Evolutionary conservation across 2,329 filamentous ascomycete genomes (phyloP).

Genomic region (Alternaria ventricosa): DNA sequence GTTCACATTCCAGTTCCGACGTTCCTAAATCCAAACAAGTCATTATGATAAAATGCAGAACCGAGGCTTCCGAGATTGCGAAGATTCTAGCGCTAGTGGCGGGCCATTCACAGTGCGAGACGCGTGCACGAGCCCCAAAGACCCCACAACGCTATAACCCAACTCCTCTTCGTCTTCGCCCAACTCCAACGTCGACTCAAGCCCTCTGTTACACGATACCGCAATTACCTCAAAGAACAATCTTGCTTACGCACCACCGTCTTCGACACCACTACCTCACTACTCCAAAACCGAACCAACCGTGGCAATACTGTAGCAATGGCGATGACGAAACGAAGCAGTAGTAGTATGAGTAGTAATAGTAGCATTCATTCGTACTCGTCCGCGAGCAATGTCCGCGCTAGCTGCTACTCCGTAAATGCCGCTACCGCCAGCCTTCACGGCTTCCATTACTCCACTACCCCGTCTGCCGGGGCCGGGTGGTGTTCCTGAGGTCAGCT

Average conservation of each 20-base stretch:
- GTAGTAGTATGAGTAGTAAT: constrained; percentile 68
- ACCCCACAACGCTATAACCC: constrained; percentile 13
- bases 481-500: constrained; percentile 56
- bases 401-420: constrained; percentile 89
- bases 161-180: constrained; percentile 26
- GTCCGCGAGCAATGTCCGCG: constrained; percentile 78
- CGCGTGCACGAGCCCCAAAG: constrained; percentile 12
- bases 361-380: constrained; percentile 61
- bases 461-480: constrained; percentile 71
- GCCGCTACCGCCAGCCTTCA: constrained; percentile 65
- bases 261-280: background rate
- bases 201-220: constrained; percentile 8
- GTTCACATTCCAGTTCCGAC: background rate
- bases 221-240: background rate
- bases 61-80: constrained; percentile 13
- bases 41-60: background rate
- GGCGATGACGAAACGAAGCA: constrained; percentile 76
- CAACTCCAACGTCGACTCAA: constrained; percentile 15
- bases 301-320: constrained; percentile 63
- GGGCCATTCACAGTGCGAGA: constrained; percentile 4
- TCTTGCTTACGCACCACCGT: background rate
- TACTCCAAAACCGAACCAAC: constrained; percentile 34
- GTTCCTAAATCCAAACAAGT: background rate
- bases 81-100: constrained; percentile 13
- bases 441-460: constrained; percentile 69